A percentile compares a stretch with the other conserved stretches of the same genome.
Evolutionary conservation across 495 filamentous ascomycete species (phyloP).

Genomic region (Bacidia rubella): DNA sequence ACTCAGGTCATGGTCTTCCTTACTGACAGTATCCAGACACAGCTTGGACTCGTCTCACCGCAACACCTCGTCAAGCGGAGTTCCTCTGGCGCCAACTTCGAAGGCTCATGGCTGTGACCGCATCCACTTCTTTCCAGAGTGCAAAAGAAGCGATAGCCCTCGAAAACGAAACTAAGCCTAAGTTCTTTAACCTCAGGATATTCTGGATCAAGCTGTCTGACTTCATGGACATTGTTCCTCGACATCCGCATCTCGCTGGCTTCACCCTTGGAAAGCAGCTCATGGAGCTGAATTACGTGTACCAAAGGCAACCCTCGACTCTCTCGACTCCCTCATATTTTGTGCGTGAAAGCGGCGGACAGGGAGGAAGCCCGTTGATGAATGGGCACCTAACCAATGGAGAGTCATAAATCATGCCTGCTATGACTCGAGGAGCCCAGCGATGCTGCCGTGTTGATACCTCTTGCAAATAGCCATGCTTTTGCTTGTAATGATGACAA

Average conservation of each 20-base stretch:
- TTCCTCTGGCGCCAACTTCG: conserved; percentile 43
- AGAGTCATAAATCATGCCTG: neutral
- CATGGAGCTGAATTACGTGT: conserved; percentile 15
- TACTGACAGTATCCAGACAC: conserved; percentile 35
- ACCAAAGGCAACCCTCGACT: neutral
- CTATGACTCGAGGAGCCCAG: neutral
- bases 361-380: neutral
- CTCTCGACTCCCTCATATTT: neutral
- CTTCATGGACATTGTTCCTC: conserved; percentile 58
- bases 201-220: conserved; percentile 74
- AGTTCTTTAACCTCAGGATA: conserved; percentile 42
- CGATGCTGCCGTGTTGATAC: neutral
- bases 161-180: conserved; percentile 31
- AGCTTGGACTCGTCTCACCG: conserved; percentile 47
- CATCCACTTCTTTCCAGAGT: conserved; percentile 12
- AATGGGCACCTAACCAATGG: conserved; percentile 1
- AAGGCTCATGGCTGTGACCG: conserved; percentile 34
- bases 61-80: conserved; percentile 32
- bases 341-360: neutral
- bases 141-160: conserved; percentile 8
- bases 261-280: conserved; percentile 22
- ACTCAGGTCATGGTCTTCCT: conserved; percentile 6
- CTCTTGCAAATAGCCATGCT: neutral
- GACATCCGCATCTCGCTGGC: conserved; percentile 53
- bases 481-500: neutral